Evolutionary conservation across 2,329 filamentous ascomycete genomes (phyloP), one percentile per base, ranked within the genome.

Genomic region (Aaosphaeria arxii): DNA sequence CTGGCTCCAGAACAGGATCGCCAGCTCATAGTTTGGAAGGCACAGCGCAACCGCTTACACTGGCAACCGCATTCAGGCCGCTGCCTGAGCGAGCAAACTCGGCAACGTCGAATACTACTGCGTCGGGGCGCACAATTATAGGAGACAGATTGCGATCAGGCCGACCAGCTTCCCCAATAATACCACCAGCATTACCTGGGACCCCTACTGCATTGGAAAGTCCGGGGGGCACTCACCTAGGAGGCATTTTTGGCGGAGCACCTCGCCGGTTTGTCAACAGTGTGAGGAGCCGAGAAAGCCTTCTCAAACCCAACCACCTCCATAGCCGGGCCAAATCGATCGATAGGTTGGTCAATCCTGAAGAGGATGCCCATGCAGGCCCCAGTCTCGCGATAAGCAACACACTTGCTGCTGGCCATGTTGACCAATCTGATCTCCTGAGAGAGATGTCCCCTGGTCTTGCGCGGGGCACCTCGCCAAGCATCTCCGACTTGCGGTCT

Each of bases 381-480:
- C 77, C 88, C 1, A 83, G 81, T 53, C 76, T 90, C 2, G 82
- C 81, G 4, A 59, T 89, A 29, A 87, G 79, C 63, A 82, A 78
- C 4, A 77, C 83, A 1, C 72, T 79, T 24, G 86, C 80, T 1
- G 78, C 84, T 4, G 87, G 87, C 11, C 48, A 83, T 64, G 65
- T 77, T 76, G 56, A 83, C 75, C 59, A 72, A 65, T 66, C 80
- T 64, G 55, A 78, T 57, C 50, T 76, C 63, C 55, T 77, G 67
- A 70, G 70, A 36, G 70, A 74, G 6, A 53, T 67, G 17, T 72
- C 69, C 7, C 62, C 70, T 13, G 52, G 48, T 11, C 45, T 61
- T 29, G 70, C 61, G 35, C 54, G 63, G n/a, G 59, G 56, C 29
- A 46, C 59, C 6, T 76, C 77, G 7, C 73, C 78, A 11, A 72